A percentile compares a stretch with the other conserved stretches of the same genome.
phyloP scores from a whole-genome alignment of 2,329 filamentous ascomycete genomes.

The Pseudogymnoascus sp. region DNA sequence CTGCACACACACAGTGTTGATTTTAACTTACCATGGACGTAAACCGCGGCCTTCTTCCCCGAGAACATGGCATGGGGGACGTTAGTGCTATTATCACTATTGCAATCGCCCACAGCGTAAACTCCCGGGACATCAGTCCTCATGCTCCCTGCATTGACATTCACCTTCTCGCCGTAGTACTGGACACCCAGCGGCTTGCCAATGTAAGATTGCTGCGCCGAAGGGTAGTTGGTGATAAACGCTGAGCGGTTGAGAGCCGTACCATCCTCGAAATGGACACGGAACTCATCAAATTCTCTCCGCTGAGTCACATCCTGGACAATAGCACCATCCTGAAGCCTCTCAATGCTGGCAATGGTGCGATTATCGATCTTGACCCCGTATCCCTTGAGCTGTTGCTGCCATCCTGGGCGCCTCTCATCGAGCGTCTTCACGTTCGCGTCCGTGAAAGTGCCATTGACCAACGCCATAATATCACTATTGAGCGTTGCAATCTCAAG shows the following conservation, averaged over 20 bases:
- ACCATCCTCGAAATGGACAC: conserved; percentile 43
- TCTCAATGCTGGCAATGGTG: conserved; percentile 40
- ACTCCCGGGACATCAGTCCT: conserved; percentile 44
- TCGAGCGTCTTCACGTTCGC: conserved; percentile 34
- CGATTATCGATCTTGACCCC: conserved; percentile 48
- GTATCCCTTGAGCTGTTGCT: conserved; percentile 40
- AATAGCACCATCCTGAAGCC: conserved; percentile 33
- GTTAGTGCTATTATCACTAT: conserved; percentile 51
- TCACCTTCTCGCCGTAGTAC: conserved; percentile 13
- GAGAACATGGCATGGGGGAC: conserved; percentile 52
- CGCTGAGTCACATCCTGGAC: conserved; percentile 6
- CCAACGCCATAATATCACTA: conserved; percentile 33
- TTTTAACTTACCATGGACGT: conserved; percentile 42
- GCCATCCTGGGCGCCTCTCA: conserved; percentile 36
- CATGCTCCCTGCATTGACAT: conserved; percentile 12
- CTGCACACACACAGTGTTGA: background rate
- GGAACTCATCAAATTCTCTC: conserved; percentile 45
- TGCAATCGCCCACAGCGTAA: conserved; percentile 44
- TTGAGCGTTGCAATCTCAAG: conserved; percentile 48
- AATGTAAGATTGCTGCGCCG: conserved; percentile 40
- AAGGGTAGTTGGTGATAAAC: conserved; percentile 42
- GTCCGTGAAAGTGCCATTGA: conserved; percentile 49
- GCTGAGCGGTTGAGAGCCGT: conserved; percentile 38
- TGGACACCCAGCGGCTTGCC: conserved; percentile 36
- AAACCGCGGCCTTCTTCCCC: conserved; percentile 50